These are phyloP conservation scores for Suillus subaureus DNA, from an alignment of 768 basidiomycete species.

Conservation along the genomic window DNA sequence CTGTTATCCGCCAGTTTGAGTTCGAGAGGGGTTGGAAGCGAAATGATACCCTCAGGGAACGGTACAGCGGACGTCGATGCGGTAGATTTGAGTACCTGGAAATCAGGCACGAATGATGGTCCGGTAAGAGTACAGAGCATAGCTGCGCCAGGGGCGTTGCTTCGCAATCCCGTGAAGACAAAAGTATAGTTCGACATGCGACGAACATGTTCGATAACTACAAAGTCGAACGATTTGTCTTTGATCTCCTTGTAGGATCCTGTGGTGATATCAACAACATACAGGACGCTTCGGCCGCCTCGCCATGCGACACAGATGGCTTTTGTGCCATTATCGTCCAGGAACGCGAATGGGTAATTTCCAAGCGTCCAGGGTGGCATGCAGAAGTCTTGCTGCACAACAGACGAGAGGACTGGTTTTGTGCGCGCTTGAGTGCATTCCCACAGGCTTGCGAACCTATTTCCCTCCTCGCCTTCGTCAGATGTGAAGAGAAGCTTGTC, in stretches of 20 bases:
- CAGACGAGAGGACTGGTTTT: background rate
- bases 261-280: constrained; percentile 30
- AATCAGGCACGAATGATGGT: constrained; percentile 25
- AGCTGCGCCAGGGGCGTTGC: constrained; percentile 33
- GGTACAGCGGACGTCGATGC: constrained; percentile 17
- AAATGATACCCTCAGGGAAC: constrained; percentile 34
- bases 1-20: constrained; percentile 35
- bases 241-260: constrained; percentile 27
- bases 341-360: constrained; percentile 46
- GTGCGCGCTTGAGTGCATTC: constrained; percentile 37
- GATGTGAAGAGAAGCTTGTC: constrained; percentile 62
- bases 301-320: constrained; percentile 35
- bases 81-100: constrained; percentile 25
- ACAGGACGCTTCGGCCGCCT: constrained; percentile 37
- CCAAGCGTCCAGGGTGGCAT: constrained; percentile 59
- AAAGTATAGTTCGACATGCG: constrained; percentile 24
- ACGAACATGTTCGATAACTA: constrained; percentile 27
- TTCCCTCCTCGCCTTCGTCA: constrained; percentile 60
- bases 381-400: constrained; percentile 56
- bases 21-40: constrained; percentile 50
- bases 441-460: constrained; percentile 71
- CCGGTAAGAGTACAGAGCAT: constrained; percentile 31
- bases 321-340: constrained; percentile 36
- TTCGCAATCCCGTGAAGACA: constrained; percentile 37
- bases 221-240: constrained; percentile 35